Evolutionary conservation across 202 grass and related monocot genomes (phyloP).

Genomic region (Zoysia matrella): DNA sequence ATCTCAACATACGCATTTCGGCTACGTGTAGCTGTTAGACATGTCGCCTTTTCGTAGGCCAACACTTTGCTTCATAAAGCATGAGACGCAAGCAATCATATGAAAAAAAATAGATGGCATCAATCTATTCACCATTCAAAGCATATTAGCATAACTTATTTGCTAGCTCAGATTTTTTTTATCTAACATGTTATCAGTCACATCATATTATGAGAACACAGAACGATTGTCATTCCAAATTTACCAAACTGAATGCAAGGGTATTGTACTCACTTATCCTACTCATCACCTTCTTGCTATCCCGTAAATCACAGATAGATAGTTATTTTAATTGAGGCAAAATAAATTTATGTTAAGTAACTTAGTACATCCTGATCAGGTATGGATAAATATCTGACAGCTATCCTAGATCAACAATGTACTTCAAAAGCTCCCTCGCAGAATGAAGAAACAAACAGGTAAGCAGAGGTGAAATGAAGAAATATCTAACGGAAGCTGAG

Average conservation of each 20-base stretch:
- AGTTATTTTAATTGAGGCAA: background rate
- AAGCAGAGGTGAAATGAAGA: too few species aligned
- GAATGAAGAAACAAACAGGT: too few species aligned
- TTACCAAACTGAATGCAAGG: background rate
- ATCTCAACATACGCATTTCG: too few species aligned
- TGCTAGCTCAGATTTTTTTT: background rate
- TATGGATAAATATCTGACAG: slow-evolving; percentile 62
- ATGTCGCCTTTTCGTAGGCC: too few species aligned
- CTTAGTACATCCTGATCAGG: slow-evolving; percentile 73
- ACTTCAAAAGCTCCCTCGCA: slow-evolving; percentile 65
- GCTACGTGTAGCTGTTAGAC: too few species aligned
- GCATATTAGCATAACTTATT: background rate
- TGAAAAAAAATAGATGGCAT: background rate
- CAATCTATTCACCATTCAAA: background rate
- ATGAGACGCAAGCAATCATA: too few species aligned
- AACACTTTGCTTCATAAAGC: too few species aligned
- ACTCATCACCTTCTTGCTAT: background rate
- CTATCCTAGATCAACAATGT: slow-evolving; percentile 69
- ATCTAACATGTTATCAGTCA: background rate
- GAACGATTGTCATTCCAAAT: background rate
- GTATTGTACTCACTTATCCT: background rate
- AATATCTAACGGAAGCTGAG: too few species aligned
- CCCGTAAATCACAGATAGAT: slow-evolving; percentile 11
- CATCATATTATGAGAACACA: slow-evolving; percentile 17
- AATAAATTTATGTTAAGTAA: slow-evolving; percentile 31